Percentiles rank a stretch among this genome's conserved stretches.
These are phyloP conservation scores for Luffa aegyptiaca DNA, from an alignment of 306 rosid species.

Conservation along the genomic window DNA sequence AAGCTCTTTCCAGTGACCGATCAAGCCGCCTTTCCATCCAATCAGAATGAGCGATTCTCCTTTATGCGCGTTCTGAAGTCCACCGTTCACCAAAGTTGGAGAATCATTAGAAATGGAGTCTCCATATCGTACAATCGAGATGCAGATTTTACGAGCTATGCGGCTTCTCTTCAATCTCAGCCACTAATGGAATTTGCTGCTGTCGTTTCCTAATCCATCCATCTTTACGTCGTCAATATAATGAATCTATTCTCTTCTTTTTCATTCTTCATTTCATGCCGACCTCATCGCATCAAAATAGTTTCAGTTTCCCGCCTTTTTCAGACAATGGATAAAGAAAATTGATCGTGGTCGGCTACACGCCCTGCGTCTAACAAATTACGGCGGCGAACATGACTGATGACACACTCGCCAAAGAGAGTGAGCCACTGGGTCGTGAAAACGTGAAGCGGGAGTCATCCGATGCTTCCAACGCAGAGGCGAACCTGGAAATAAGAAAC, in stretches of 20 bases:
- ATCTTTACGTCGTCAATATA: not conserved
- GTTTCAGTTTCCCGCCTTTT: not conserved
- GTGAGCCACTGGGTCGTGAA: not conserved
- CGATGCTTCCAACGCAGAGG: not conserved
- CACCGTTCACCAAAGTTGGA: not conserved
- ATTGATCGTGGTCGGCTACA: not conserved
- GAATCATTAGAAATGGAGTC: not conserved
- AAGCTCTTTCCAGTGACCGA: not conserved
- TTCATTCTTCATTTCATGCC: not conserved
- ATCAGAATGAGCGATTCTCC: not conserved
- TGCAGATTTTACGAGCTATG: not conserved
- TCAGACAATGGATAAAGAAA: not conserved
- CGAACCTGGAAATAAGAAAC: not conserved
- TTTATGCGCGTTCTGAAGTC: not conserved
- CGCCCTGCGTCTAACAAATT: not conserved
- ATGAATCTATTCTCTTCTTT: not conserved
- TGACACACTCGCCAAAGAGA: not conserved
- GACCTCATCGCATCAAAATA: not conserved
- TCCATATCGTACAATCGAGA: not conserved
- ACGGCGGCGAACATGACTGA: not conserved
- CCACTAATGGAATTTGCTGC: not conserved
- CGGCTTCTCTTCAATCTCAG: not conserved
- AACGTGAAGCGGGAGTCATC: not conserved
- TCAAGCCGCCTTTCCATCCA: not conserved
- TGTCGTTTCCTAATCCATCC: not conserved